phyloP scores from a whole-genome alignment of 495 filamentous ascomycete genomes.

The Neurospora hispaniola region DNA sequence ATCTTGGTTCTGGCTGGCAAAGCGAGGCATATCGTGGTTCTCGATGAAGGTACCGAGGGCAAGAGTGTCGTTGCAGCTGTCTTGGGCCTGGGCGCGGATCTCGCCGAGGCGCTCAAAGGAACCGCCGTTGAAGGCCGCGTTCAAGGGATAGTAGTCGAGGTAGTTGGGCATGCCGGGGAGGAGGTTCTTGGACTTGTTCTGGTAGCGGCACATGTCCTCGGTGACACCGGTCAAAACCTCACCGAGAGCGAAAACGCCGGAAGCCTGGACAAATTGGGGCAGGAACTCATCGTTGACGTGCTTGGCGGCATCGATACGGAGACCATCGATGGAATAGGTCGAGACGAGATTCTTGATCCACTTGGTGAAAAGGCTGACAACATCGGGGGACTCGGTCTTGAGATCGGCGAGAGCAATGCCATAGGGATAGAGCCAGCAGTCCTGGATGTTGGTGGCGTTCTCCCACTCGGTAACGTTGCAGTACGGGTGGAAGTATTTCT shows the following conservation, averaged over 20 bases:
- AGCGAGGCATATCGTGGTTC: constrained; percentile 70
- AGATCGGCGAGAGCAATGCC: constrained; percentile 56
- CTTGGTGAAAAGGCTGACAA: constrained; percentile 43
- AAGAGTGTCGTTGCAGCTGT: constrained; percentile 21
- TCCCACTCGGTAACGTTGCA: constrained; percentile 56
- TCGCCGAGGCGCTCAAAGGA: constrained; percentile 8
- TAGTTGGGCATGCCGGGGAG: constrained; percentile 58
- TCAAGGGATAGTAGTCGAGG: constrained; percentile 60
- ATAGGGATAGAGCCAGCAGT: constrained; percentile 54
- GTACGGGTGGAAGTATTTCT: constrained; percentile 55
- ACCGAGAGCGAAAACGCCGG: constrained; percentile 63
- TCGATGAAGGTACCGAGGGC: constrained; percentile 56
- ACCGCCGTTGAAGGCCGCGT: constrained; percentile 19
- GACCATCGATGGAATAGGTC: constrained; percentile 69
- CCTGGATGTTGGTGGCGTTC: constrained; percentile 32
- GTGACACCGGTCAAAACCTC: constrained; percentile 40
- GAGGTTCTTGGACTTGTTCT: constrained; percentile 22
- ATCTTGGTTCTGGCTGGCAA: constrained; percentile 46
- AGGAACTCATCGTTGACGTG: constrained; percentile 66
- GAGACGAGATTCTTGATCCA: constrained; percentile 58
- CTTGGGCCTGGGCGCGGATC: constrained; percentile 9
- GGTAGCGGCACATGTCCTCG: constrained; percentile 23
- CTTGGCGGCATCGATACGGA: constrained; percentile 66
- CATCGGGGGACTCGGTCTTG: constrained; percentile 46
- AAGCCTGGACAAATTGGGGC: constrained; percentile 47